Percentiles rank a stretch among this genome's conserved stretches.
phyloP scores from a whole-genome alignment of 73 alveolate genomes.

The Paramecium biaurelia region DNA sequence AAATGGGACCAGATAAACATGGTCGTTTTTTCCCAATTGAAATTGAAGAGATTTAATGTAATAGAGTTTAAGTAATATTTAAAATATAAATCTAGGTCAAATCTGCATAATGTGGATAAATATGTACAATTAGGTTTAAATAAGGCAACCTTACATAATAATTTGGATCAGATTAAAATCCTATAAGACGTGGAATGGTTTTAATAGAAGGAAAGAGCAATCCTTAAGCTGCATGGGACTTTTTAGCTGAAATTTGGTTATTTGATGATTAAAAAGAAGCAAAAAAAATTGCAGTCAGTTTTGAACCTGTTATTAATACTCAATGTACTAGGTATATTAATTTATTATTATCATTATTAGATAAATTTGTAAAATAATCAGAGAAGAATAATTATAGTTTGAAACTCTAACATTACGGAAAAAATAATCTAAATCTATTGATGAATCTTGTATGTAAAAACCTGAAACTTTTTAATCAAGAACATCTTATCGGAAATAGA shows the following conservation, averaged over 20 bases:
- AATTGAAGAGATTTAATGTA: constrained; percentile 86
- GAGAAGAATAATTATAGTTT: constrained; percentile 15
- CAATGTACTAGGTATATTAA: constrained; percentile 69
- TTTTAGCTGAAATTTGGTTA: constrained; percentile 87
- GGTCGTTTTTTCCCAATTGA: constrained; percentile 88
- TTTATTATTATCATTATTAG: neutral
- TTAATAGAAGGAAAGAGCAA: constrained; percentile 77
- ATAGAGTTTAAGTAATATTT: constrained; percentile 70
- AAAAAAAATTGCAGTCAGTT: constrained; percentile 70
- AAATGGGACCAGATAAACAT: constrained; percentile 91
- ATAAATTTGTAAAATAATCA: constrained; percentile 80
- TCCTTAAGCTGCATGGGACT: constrained; percentile 89
- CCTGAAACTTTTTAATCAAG: neutral
- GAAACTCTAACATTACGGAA: neutral
- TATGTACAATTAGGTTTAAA: constrained; percentile 79
- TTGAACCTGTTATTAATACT: constrained; percentile 87
- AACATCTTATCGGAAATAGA: constrained; percentile 2
- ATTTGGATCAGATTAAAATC: constrained; percentile 74
- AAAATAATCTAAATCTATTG: constrained; percentile 25
- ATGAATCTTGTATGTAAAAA: neutral
- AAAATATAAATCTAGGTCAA: constrained; percentile 29
- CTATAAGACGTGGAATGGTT: constrained; percentile 89
- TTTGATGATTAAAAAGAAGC: constrained; percentile 74
- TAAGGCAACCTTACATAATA: constrained; percentile 61
- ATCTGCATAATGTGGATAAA: constrained; percentile 88